Percentiles rank a stretch among this genome's conserved stretches.
Conservation (phyloP, 2,329 filamentous ascomycete species). For the Leptodontidium sp. region DNA sequence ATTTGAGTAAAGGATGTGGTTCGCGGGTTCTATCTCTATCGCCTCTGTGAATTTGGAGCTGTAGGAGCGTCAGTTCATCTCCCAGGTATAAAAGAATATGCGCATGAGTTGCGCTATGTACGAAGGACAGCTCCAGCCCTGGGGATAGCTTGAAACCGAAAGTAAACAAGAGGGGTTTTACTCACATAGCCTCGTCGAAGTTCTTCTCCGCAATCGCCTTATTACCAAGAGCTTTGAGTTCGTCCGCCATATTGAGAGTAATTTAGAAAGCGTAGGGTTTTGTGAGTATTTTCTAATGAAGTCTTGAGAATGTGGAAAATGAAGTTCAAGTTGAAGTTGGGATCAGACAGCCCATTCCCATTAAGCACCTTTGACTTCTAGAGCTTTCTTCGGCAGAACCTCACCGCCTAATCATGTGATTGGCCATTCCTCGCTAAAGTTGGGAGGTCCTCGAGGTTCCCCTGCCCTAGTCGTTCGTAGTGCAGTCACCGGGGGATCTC, state of each 20-base stretch:
- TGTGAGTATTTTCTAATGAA: background rate
- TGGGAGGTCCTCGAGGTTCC: background rate
- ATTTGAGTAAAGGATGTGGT: constrained; percentile 98
- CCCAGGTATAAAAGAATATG: background rate
- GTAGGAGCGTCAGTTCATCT: constrained; percentile 30
- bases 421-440: background rate
- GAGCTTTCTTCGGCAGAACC: constrained; percentile 17
- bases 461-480: background rate
- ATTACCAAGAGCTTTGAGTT: constrained; percentile 97
- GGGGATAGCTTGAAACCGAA: constrained; percentile 17
- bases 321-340: background rate
- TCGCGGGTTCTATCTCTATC: constrained; percentile 84
- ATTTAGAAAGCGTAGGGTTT: background rate
- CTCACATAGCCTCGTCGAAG: constrained; percentile 94
- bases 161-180: constrained; percentile 46
- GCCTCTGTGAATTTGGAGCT: constrained; percentile 96
- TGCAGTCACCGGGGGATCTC: background rate
- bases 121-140: background rate
- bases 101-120: background rate
- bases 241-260: constrained; percentile 59
- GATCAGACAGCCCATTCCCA: constrained; percentile 23
- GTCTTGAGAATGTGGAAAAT: background rate
- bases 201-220: constrained; percentile 98
- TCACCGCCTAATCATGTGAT: constrained; percentile 10
- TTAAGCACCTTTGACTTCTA: constrained; percentile 14